Evolutionary conservation across 169 alveolate species (phyloP), one percentile per base, ranked within the genome.

Genomic region (Eimeria praecox): DNA sequence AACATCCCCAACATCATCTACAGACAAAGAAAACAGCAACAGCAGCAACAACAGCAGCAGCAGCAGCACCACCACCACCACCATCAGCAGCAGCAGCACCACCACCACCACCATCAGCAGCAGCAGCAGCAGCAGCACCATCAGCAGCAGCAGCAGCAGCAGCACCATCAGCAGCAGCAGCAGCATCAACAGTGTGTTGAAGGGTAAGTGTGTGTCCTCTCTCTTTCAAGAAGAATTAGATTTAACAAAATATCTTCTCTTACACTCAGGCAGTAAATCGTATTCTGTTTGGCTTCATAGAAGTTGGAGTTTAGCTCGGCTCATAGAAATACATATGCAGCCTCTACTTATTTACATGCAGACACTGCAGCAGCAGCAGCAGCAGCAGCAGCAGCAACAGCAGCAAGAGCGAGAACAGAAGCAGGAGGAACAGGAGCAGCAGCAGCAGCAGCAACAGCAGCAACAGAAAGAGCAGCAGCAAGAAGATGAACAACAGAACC

Each of bases 251-350:
- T n/a, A 2, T 18, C 40, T 8, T 64, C 44, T 40, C 6, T 91
- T 8, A 49, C 75, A 2, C 75, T 38, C 30, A 73, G 87, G 3
- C 59, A 56, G 69, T 71, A 92, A 92, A 69, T 42, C 85, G 42
- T 92, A 92, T 78, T 92, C 92, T 66, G 38, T 92, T 3, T 92
- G 95, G 95, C 69, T 77, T 44, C 95, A 92, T 73, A 66, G 91
- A 10, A 30, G 66, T 2, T 92, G 92, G 95, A 33, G 16, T 30
- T 62, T 92, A 27, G 91, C 66, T 24, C 82, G 66, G 52, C 62
- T 46, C 3, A 9, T 59, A n/a, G n/a, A 59, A 59, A 22, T 59
- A n/a, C 69, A 59, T 22, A 3, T 59, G 69, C 69, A 59, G 52
- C 95, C 27, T n/a, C 46, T 56, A 4, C 62, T 46, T 30, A 40